Percentiles rank a stretch among this genome's conserved stretches.
These are phyloP conservation scores for Schwanniomyces pseudopolymorphus DNA, from an alignment of 805 yeast genomes.

Conservation along the genomic window DNA sequence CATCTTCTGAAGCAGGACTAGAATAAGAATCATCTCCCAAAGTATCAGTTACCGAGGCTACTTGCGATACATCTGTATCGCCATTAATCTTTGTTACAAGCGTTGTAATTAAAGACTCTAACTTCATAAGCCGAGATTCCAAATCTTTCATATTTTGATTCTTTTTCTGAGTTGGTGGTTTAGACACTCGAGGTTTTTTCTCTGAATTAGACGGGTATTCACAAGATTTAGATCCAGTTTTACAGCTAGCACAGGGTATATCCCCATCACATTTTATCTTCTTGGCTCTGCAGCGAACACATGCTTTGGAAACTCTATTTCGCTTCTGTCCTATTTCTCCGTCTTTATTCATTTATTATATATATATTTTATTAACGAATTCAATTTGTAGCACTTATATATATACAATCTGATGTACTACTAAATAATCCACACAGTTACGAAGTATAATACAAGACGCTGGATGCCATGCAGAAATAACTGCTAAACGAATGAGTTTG, in stretches of 20 bases:
- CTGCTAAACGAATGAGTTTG: neutral
- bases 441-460: too few species aligned
- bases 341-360: neutral
- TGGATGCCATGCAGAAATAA: neutral
- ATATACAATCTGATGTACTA: too few species aligned
- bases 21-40: neutral
- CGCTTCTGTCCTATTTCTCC: neutral
- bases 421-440: too few species aligned
- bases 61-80: neutral
- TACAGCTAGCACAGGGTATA: slow-evolving; percentile 43
- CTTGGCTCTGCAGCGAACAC: slow-evolving; percentile 48
- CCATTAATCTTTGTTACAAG: slow-evolving; percentile 13
- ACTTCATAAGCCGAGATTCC: slow-evolving; percentile 11
- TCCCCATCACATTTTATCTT: slow-evolving; percentile 54
- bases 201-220: slow-evolving; percentile 14
- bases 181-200: slow-evolving; percentile 13
- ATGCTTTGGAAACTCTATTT: slow-evolving; percentile 28
- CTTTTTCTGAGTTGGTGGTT: slow-evolving; percentile 3
- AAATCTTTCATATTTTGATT: slow-evolving; percentile 7
- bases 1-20: neutral
- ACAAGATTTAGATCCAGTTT: slow-evolving; percentile 29
- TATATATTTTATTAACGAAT: neutral
- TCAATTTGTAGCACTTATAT: too few species aligned
- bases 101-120: slow-evolving; percentile 16
- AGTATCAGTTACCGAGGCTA: neutral